phyloP scores from a whole-genome alignment of 2,329 filamentous ascomycete genomes.

The Ceratocystis cubensis region DNA sequence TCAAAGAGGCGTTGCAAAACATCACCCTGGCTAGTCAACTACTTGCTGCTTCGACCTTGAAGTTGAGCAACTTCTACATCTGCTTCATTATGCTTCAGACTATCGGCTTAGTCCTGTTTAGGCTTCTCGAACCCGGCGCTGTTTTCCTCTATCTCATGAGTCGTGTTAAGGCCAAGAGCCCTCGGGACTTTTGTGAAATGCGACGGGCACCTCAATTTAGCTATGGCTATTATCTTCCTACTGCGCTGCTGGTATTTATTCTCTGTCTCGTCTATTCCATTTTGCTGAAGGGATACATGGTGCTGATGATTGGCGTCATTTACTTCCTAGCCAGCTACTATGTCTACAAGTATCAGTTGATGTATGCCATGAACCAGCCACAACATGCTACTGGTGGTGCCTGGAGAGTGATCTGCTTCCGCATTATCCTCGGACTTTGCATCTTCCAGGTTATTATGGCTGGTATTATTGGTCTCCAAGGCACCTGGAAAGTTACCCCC shows the following conservation, averaged over 20 bases:
- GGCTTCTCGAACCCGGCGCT: constrained; percentile 78
- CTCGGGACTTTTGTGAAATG: constrained; percentile 75
- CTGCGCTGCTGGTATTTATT: constrained; percentile 84
- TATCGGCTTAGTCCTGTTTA: constrained; percentile 84
- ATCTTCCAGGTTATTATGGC: constrained; percentile 88
- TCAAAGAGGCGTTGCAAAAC: constrained; percentile 65
- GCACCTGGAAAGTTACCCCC: constrained; percentile 59
- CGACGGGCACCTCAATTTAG: constrained; percentile 75
- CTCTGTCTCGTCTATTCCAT: constrained; percentile 93
- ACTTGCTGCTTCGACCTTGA: constrained; percentile 63
- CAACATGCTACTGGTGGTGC: constrained; percentile 86
- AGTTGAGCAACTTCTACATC: constrained; percentile 72
- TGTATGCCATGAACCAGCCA: constrained; percentile 97
- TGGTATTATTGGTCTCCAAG: constrained; percentile 64
- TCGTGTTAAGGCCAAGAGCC: constrained; percentile 67
- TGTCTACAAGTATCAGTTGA: constrained; percentile 90
- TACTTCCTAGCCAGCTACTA: constrained; percentile 80
- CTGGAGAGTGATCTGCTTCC: constrained; percentile 94
- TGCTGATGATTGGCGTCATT: constrained; percentile 67
- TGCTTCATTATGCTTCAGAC: constrained; percentile 91
- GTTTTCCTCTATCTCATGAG: constrained; percentile 73
- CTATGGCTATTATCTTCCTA: constrained; percentile 92
- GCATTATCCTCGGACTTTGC: constrained; percentile 71
- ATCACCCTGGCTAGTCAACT: constrained; percentile 63
- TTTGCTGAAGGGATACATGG: constrained; percentile 63